Conservation (phyloP, 139 green algal genomes). For the Chlorella sp. region DNA sequence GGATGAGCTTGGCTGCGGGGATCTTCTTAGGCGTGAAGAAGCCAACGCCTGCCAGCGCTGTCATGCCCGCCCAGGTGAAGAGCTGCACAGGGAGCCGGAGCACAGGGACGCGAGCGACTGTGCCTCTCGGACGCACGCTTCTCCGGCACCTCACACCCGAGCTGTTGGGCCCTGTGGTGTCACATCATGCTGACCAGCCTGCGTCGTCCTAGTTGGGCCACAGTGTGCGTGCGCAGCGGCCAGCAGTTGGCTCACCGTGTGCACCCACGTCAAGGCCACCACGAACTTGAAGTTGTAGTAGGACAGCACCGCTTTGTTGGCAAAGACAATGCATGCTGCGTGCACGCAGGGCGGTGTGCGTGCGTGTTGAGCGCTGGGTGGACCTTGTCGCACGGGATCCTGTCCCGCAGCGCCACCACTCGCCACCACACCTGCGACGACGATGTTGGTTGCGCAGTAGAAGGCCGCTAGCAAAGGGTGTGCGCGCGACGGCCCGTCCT, state of each 20-base stretch:
- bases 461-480: constrained; percentile 2
- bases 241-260: constrained; percentile 68
- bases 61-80: constrained; percentile 43
- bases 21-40: constrained; percentile 52
- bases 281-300: constrained; percentile 60
- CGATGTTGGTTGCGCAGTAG: constrained; percentile 11
- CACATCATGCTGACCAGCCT: too few species aligned
- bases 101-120: too few species aligned
- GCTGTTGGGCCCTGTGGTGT: too few species aligned
- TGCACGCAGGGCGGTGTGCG: too few species aligned
- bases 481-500: constrained; percentile 2
- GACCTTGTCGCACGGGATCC: too few species aligned
- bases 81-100: constrained; percentile 1
- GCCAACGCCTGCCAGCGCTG: constrained; percentile 7
- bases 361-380: too few species aligned
- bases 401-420: too few species aligned
- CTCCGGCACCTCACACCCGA: too few species aligned
- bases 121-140: too few species aligned
- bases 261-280: constrained; percentile 68
- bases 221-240: too few species aligned
- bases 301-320: constrained; percentile 72
- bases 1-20: constrained; percentile 30
- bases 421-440: constrained; percentile 6
- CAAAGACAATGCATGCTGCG: constrained; percentile 57
- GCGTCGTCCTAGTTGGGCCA: too few species aligned